Base-by-base conservation (phyloP, 2,329 filamentous ascomycete genomes). In the Penicillium sp. region DNA sequence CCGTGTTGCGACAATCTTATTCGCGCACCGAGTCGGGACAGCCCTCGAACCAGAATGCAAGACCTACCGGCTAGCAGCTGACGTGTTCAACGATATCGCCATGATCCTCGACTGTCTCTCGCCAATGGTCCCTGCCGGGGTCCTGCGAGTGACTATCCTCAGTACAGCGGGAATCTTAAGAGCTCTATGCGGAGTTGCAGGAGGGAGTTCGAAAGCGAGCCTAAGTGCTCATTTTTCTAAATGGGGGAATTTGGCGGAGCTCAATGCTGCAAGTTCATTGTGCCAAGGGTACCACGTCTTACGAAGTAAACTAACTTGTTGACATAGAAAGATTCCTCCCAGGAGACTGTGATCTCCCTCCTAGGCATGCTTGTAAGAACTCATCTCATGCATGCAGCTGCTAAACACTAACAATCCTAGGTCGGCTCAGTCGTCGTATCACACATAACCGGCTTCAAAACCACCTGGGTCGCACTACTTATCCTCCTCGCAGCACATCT, bases 301-400 rank as follows among this genome's bases (percentile, higher is more conserved):
- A 7, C 15, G 18, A 8, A 22, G 6, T 43, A 22, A 1, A 37
- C 12, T 37, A 18, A 26, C n/a, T 2, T 3, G n/a, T 23, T 63
- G 26, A 15, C 29, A 45, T 65, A 83, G 78, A 87, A 96, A 82
- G 93, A 97, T 71, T 92, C 92, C 12, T 95, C 90, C 62, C 94
- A 97, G 76, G 94, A 97, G 75, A 97, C 93, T 0, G 86, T 96
- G 20, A 90, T 99, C 54, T 93, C 90, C 2, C 80, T 97, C 25
- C 59, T 96, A 31, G 94, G 94, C 2, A 92, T 97, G 84, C 81
- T 96, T 49, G 82, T 83, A 73, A 69, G 78, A 3, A 26, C n/a
- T 12, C 47, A 37, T 18, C 47, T 26, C 15, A 22, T 33, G 8
- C 26, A 33, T 35, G 9, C 15, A 5, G 14, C 6, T 27, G 6